Base-by-base conservation (phyloP, 2,329 filamentous ascomycete species). In the Microdochium trichocladiopsis region DNA sequence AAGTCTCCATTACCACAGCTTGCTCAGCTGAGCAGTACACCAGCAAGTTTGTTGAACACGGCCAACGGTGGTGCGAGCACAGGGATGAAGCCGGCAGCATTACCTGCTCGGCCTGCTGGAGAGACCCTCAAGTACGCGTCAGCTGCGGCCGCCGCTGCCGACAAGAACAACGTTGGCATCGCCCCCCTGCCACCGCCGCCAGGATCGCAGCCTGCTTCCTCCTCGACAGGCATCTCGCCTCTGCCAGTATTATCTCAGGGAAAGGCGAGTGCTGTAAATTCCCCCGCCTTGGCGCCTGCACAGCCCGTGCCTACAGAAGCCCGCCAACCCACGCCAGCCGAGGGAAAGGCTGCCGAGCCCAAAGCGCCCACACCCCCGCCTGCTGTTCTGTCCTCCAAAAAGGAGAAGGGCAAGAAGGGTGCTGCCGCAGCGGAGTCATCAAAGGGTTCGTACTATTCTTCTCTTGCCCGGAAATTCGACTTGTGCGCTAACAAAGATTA, bases 41-140 rank as follows among this genome's bases (percentile, higher is more conserved):
- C 41, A 45, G 41, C 41, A 16, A 45, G 14, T 4, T 68, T 87
- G 60, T 71, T 83, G 11, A 81, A 76, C 53, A 79, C 79, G 53
- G 78, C 80, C 60, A 88, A 80, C 65, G 80, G 80, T 64, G 67
- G 58, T 37, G 60, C 64, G 3, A 71, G 76, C 51, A 77, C 77
- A 51, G 74, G 78, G 51, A 97, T 97, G 93, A 99, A 97, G 74
- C 93, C 94, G 12, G 94, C 94, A 18, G 86, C 90, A 18, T 72
- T 92, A 61, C 94, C 94, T 1, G 84, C 88, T 54, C 83, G 93
- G 67, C 85, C 89, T 6, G 88, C 90, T 3, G 91, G 91, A 48
- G 93, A 97, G 68, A 90, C 88, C 1, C 77, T 99, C 59, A 97
- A 97, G 71, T 99, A 99, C 67, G 94, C 94, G 47, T 97, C 94